phyloP scores from a whole-genome alignment of 768 basidiomycete genomes.

The Tylopilus vinaceipallidus region DNA sequence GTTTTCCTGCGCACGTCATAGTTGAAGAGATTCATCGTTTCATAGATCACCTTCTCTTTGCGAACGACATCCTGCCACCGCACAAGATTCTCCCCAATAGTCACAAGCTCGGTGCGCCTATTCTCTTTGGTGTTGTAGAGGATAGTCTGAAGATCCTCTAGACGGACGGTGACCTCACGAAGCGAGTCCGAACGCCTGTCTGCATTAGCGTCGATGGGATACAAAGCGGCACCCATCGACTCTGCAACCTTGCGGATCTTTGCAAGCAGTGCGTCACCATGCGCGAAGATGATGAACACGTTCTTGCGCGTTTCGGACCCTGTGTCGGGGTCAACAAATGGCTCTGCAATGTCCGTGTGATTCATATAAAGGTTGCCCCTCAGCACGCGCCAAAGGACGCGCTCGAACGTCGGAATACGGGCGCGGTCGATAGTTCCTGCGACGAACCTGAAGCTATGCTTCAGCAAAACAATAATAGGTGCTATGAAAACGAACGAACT shows the following conservation, averaged over 20 bases:
- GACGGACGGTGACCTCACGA: slow-evolving; percentile 79
- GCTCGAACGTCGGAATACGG: slow-evolving; percentile 90
- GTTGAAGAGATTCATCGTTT: slow-evolving; percentile 93
- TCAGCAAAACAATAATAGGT: not conserved
- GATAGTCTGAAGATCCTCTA: slow-evolving; percentile 89
- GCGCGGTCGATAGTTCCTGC: slow-evolving; percentile 94
- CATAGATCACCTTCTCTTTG: slow-evolving; percentile 95
- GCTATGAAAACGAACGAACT: slow-evolving; percentile 47
- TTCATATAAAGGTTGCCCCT: slow-evolving; percentile 99
- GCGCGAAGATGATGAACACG: slow-evolving; percentile 99
- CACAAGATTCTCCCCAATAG: slow-evolving; percentile 78
- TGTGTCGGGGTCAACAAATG: slow-evolving; percentile 85
- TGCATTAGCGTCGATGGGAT: slow-evolving; percentile 92
- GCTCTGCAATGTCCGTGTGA: slow-evolving; percentile 90
- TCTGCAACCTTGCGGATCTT: slow-evolving; percentile 99
- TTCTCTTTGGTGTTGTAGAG: slow-evolving; percentile 87
- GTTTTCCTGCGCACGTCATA: slow-evolving; percentile 94
- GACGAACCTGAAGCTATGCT: slow-evolving; percentile 64
- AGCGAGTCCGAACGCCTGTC: slow-evolving; percentile 91
- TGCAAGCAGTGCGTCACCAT: slow-evolving; percentile 85
- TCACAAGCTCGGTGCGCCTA: slow-evolving; percentile 78
- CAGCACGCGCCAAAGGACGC: slow-evolving; percentile 96
- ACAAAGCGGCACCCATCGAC: slow-evolving; percentile 97
- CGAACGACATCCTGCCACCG: slow-evolving; percentile 93
- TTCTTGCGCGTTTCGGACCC: slow-evolving; percentile 90